phyloP scores from a whole-genome alignment of 163 green algal species.

The Volvox carteri region DNA sequence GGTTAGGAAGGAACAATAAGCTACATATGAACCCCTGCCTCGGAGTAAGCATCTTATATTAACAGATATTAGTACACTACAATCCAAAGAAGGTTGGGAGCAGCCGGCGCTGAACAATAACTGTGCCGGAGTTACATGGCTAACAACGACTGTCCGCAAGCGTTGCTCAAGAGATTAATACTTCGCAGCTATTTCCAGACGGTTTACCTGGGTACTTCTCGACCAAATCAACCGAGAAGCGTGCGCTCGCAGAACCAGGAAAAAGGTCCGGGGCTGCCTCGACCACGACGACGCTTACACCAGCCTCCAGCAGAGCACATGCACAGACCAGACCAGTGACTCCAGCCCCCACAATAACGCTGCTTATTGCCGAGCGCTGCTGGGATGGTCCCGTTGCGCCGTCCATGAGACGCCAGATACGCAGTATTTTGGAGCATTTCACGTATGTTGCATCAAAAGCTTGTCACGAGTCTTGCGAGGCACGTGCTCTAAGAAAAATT shows the following conservation, averaged over 20 bases:
- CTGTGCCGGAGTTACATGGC: not conserved
- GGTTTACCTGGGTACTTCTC: slow-evolving; percentile 9
- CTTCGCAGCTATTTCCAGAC: no score
- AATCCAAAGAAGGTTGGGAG: no score
- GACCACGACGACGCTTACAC: slow-evolving; percentile 32
- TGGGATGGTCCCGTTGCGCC: slow-evolving; percentile 4
- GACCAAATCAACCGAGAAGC: slow-evolving; percentile 8
- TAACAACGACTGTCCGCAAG: not conserved
- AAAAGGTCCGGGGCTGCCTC: not conserved
- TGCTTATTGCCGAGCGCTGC: slow-evolving; percentile 13
- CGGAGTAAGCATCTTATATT: no score
- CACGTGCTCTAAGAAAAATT: not conserved
- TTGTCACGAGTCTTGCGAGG: not conserved
- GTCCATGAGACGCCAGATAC: slow-evolving; percentile 20
- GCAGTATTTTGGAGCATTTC: not conserved
- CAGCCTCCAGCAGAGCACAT: not conserved
- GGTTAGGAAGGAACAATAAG: no score
- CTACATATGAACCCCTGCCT: no score
- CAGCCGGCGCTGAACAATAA: no score
- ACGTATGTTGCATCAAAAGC: not conserved
- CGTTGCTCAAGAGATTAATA: no score
- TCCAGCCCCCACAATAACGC: slow-evolving; percentile 32
- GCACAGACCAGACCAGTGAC: slow-evolving; percentile 26
- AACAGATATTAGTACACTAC: no score
- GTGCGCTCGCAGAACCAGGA: not conserved